Base-by-base conservation (phyloP, 805 yeast species). In the Wickerhamiella azymoides region DNA sequence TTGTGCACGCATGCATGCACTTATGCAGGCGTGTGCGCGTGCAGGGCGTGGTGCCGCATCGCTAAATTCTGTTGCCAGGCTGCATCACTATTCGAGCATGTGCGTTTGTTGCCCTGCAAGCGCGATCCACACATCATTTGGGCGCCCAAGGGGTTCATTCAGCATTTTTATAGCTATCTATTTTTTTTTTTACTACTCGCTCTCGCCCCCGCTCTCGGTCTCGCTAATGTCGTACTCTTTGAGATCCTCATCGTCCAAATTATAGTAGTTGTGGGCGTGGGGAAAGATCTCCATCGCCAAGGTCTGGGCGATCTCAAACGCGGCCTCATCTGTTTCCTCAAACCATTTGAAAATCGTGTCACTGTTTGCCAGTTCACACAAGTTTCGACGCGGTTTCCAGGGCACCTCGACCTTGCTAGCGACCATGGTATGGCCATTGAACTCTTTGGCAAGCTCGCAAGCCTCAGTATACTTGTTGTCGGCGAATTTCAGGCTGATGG, bases 271-370 rank as follows among this genome's bases (percentile, higher is more conserved):
- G 19, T 84, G 77, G 3, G 96, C 92, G 53, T 79, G 78, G 11
- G 95, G 94, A 58, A 74, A 88, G 37, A 89, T 59, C 55, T 88
- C 95, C 39, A 85, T 94, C 5, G 75, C 68, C 11, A 89, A 66
- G 36, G 83, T 62, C 43, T 76, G 67, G 0, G 94, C 84, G 46
- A 88, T 68, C 10, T 79, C 85, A 50, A 79, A 89, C 19, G 94
- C 95, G 47, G 73, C 71, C 50, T 86, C 58, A 78, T 83, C 67
- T 1, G 84, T 82, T 1, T 84, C 80, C 51, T 78, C 79, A 58
- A 86, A 88, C 79, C 88, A 88, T 5, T 85, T 80, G 62, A 89
- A 88, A 56, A 89, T 80, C 57, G 79, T 79, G 38, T 76, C 64
- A 26, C 69, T 67, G 35, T 42, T 69, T 67, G 38, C 80, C 70